Evolutionary conservation across 2,329 filamentous ascomycete species (phyloP).

Genomic region (Diplodia mutila): DNA sequence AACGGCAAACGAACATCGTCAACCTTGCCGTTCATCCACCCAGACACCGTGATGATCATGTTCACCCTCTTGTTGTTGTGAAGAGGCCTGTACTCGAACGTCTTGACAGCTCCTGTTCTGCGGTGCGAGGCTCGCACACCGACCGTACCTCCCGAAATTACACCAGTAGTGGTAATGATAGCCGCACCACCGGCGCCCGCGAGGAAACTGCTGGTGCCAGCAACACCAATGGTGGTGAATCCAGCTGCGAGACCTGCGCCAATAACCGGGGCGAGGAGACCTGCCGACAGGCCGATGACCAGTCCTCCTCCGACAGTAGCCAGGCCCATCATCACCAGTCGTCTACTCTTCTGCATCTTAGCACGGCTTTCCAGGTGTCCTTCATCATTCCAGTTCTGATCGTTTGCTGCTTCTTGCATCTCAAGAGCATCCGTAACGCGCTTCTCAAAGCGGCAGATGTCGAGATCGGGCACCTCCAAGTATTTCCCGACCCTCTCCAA

Average conservation of each 20-base stretch:
- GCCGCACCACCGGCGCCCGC: slow-evolving; percentile 91
- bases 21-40: slow-evolving; percentile 98
- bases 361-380: slow-evolving; percentile 87
- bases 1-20: slow-evolving; percentile 95
- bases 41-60: slow-evolving; percentile 89
- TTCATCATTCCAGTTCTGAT: slow-evolving; percentile 97
- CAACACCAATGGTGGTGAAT: slow-evolving; percentile 91
- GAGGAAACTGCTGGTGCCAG: slow-evolving; percentile 85
- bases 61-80: slow-evolving; percentile 99
- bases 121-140: slow-evolving; percentile 83
- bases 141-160: slow-evolving; percentile 83
- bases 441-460: slow-evolving; percentile 97
- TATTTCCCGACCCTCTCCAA: slow-evolving; percentile 81
- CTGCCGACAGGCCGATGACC: slow-evolving; percentile 93
- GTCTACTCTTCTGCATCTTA: slow-evolving; percentile 78
- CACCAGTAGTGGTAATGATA: slow-evolving; percentile 87
- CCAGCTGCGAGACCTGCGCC: slow-evolving; percentile 91
- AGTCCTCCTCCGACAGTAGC: slow-evolving; percentile 94
- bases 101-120: slow-evolving; percentile 88
- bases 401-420: slow-evolving; percentile 93
- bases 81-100: slow-evolving; percentile 93
- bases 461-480: slow-evolving; percentile 83
- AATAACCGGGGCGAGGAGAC: slow-evolving; percentile 88
- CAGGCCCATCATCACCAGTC: slow-evolving; percentile 93
- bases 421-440: slow-evolving; percentile 94